Evolutionary conservation across 148 eudicot genomes (phyloP).

Genomic region (Rhododendron ovatum): DNA sequence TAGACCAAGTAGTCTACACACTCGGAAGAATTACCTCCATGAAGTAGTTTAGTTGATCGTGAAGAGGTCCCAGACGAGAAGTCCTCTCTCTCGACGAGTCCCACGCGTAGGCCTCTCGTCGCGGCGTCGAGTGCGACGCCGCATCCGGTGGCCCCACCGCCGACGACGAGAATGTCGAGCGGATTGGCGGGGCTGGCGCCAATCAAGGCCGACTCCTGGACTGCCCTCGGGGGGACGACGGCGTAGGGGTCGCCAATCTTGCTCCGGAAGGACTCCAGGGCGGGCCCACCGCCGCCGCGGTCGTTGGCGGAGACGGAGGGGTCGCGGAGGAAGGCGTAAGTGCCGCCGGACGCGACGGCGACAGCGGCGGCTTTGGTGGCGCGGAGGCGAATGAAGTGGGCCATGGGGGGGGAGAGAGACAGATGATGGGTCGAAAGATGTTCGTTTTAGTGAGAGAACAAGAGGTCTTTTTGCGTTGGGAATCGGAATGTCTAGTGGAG

Average conservation of each 20-base stretch:
- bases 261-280: constrained; percentile 32
- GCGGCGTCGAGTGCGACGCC: constrained; percentile 87
- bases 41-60: constrained; percentile 83
- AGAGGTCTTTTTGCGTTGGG: neutral
- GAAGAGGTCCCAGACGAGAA: constrained; percentile 94
- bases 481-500: neutral
- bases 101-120: constrained; percentile 85
- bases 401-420: constrained; percentile 18
- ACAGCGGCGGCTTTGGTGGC: constrained; percentile 29
- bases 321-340: constrained; percentile 29
- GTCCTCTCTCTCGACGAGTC: constrained; percentile 89
- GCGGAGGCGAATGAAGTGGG: constrained; percentile 44
- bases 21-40: constrained; percentile 60
- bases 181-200: constrained; percentile 53
- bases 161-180: constrained; percentile 71
- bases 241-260: constrained; percentile 53
- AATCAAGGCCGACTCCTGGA: constrained; percentile 45
- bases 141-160: constrained; percentile 91
- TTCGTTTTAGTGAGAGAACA: neutral
- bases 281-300: constrained; percentile 14
- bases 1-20: neutral
- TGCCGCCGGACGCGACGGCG: constrained; percentile 26
- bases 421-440: neutral
- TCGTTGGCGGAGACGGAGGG: constrained; percentile 41
- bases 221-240: constrained; percentile 50